Conservation (phyloP, 805 yeast genomes). For the Spathaspora sp. region DNA sequence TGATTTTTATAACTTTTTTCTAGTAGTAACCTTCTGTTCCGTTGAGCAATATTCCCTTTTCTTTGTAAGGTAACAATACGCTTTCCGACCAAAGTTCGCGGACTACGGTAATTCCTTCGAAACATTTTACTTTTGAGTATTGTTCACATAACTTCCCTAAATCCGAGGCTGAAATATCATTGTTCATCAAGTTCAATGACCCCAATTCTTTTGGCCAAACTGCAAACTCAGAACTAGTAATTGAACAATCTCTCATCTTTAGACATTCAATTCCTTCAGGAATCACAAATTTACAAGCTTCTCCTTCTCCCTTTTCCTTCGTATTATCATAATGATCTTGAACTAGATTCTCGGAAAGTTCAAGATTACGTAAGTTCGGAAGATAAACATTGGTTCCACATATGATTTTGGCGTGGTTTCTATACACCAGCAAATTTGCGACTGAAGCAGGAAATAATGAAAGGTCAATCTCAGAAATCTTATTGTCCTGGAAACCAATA, state of each 20-base stretch:
- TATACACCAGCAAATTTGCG: not conserved
- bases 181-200: not conserved
- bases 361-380: conserved; percentile 1
- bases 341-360: not conserved
- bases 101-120: not conserved
- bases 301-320: not conserved
- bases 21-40: no score
- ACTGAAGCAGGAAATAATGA: not conserved
- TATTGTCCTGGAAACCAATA: not conserved
- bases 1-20: no score
- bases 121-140: not conserved
- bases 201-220: not conserved
- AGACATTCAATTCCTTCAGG: not conserved
- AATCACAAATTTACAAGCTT: not conserved
- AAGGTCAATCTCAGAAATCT: not conserved
- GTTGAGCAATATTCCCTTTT: not conserved
- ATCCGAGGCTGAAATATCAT: not conserved
- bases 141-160: not conserved
- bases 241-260: not conserved
- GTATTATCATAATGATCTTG: not conserved
- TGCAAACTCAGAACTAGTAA: not conserved
- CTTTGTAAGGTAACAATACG: not conserved
- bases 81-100: not conserved
- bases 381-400: not conserved
- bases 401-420: not conserved